A percentile compares a stretch with the other conserved stretches of the same genome.
Conservation (phyloP, 441 rosid species). For the Arabidopsis lyrata region DNA sequence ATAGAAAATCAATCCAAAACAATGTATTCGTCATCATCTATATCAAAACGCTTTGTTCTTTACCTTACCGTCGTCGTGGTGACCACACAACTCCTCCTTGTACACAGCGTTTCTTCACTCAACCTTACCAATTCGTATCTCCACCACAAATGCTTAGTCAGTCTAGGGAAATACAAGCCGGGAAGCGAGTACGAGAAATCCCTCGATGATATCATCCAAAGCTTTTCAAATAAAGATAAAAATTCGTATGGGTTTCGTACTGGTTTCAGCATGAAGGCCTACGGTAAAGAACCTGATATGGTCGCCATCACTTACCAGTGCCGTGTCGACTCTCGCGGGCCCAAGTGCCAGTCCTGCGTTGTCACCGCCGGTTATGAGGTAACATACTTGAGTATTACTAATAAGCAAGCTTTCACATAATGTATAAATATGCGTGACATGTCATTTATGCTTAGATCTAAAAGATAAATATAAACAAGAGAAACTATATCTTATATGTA, state of each 20-base stretch:
- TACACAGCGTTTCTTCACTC: not conserved
- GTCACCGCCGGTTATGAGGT: not conserved
- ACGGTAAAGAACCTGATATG: not conserved
- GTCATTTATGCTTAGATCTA: not conserved
- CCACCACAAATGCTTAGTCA: conserved; percentile 55
- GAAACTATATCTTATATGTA: not conserved
- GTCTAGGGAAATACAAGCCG: conserved; percentile 52
- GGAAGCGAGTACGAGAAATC: not conserved
- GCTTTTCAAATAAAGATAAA: not conserved
- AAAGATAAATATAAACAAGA: not conserved
- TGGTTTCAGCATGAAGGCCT: not conserved
- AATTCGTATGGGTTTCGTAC: not conserved
- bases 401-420: not conserved
- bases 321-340: not conserved
- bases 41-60: not conserved
- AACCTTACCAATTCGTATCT: conserved; percentile 23
- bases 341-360: not conserved
- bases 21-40: conserved; percentile 10
- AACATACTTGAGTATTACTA: not conserved
- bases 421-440: not conserved
- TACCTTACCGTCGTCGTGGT: not conserved
- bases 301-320: not conserved
- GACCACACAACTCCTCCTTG: not conserved
- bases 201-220: not conserved
- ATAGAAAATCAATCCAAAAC: not conserved